phyloP scores from a whole-genome alignment of 2,329 filamentous ascomycete species.

The Ophiostoma australiae region DNA sequence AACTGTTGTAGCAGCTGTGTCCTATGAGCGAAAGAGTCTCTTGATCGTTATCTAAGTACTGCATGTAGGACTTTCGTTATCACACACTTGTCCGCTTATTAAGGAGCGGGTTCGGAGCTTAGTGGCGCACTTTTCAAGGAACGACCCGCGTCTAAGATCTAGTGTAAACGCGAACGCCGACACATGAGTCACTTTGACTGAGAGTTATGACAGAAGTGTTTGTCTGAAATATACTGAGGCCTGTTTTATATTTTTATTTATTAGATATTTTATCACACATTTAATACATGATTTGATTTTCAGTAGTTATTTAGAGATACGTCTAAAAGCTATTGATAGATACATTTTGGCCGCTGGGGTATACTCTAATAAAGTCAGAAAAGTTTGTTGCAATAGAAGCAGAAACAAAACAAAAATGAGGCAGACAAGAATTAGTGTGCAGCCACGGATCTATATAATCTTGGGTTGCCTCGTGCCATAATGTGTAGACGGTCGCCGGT shows the following conservation, averaged over 20 bases:
- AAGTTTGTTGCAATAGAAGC: too few species aligned
- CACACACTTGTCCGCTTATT: background rate
- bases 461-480: background rate
- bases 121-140: constrained; percentile 8
- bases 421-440: too few species aligned
- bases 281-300: too few species aligned
- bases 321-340: too few species aligned
- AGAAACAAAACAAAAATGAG: too few species aligned
- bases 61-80: background rate
- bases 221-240: background rate
- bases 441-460: background rate
- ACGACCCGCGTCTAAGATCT: background rate
- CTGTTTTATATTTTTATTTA: background rate
- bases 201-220: background rate
- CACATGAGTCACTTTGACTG: background rate
- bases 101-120: constrained; percentile 4
- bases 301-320: too few species aligned
- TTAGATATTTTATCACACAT: too few species aligned
- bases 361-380: too few species aligned
- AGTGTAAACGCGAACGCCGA: constrained; percentile 7
- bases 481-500: background rate
- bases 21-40: background rate
- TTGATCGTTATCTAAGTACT: background rate
- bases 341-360: too few species aligned
- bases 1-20: background rate